Evolutionary conservation across 164 flowering plant genomes (phyloP).

Genomic region (Dillenia turbinata): DNA sequence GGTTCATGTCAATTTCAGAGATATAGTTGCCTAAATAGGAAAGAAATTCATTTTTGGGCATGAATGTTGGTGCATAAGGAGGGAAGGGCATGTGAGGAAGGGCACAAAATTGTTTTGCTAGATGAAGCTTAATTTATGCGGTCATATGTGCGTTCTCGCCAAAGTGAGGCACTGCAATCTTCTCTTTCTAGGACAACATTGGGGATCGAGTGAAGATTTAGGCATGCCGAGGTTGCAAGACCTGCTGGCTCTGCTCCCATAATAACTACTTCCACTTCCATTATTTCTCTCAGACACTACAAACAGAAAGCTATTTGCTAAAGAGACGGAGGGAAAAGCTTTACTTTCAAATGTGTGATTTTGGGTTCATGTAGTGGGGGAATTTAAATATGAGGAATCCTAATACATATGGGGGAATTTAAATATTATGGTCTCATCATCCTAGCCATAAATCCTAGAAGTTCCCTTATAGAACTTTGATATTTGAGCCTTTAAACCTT

Average conservation of each 20-base stretch:
- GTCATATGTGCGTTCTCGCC: conserved; percentile 33
- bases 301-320: no score
- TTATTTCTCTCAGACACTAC: background rate
- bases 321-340: no score
- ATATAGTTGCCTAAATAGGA: conserved; percentile 27
- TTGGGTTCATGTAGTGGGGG: no score
- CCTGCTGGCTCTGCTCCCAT: conserved; percentile 40
- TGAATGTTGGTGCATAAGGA: conserved; percentile 8
- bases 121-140: conserved; percentile 34
- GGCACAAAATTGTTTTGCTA: conserved; percentile 28
- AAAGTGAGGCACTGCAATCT: conserved; percentile 31
- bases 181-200: conserved; percentile 34
- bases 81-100: conserved; percentile 37
- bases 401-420: no score
- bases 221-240: conserved; percentile 32
- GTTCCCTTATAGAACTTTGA: no score
- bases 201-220: conserved; percentile 17
- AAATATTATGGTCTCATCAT: no score
- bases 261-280: conserved; percentile 10
- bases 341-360: no score
- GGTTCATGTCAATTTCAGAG: conserved; percentile 10
- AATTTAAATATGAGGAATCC: no score
- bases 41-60: conserved; percentile 17
- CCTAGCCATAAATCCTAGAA: no score
- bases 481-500: no score